phyloP scores from a whole-genome alignment of 2,329 filamentous ascomycete species.

The Elsinoe necatrix region DNA sequence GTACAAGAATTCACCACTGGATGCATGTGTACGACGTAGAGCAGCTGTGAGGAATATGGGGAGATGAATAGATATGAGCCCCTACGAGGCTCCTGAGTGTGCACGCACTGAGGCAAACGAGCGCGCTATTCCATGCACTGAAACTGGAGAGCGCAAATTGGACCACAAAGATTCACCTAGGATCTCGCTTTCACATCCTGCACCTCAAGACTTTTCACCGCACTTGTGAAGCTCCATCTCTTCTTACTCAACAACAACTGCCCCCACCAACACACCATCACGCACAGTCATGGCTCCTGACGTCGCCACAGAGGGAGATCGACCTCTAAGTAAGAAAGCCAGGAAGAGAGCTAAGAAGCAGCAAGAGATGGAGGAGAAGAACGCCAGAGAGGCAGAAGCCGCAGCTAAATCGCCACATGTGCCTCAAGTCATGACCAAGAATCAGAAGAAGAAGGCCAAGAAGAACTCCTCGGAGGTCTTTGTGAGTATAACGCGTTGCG shows the following conservation, averaged over 20 bases:
- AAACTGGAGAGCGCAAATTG: not conserved
- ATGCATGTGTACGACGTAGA: too few species aligned
- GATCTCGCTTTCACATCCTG: not conserved
- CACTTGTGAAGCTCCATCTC: not conserved
- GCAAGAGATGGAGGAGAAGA: not conserved
- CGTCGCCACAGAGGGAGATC: not conserved
- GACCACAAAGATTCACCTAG: not conserved
- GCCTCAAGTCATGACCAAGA: not conserved
- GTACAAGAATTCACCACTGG: too few species aligned
- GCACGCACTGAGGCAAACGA: not conserved
- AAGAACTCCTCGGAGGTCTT: not conserved
- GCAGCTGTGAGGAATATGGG: too few species aligned
- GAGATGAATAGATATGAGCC: too few species aligned
- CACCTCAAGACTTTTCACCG: not conserved
- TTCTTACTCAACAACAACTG: not conserved
- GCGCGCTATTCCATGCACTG: slow-evolving; percentile 15
- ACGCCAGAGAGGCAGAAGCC: not conserved
- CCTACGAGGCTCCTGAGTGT: too few species aligned
- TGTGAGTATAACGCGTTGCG: not conserved
- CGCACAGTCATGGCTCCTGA: not conserved
- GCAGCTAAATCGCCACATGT: not conserved
- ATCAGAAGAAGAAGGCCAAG: not conserved
- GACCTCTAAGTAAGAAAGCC: not conserved
- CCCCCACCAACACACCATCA: not conserved
- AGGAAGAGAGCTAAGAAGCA: not conserved